A percentile compares a stretch with the other conserved stretches of the same genome.
Conservation (phyloP, 257 asterid genomes). For the Rhazya stricta region DNA sequence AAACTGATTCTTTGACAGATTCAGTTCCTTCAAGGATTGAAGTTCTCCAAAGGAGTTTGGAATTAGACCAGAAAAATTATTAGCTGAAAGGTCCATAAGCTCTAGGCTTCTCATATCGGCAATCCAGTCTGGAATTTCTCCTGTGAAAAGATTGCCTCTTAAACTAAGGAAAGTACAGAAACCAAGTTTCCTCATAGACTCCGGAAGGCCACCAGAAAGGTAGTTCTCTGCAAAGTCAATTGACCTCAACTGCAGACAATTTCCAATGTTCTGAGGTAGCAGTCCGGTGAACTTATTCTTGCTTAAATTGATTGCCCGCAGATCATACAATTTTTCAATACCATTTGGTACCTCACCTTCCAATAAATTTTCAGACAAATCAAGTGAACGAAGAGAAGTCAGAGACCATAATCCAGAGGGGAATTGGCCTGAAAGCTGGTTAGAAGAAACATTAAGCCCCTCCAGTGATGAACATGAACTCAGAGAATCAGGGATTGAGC, state of each 20-base stretch:
- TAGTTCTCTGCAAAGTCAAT: conserved; percentile 55
- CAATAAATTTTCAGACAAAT: conserved; percentile 60
- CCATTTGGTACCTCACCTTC: conserved; percentile 66
- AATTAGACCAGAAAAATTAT: conserved; percentile 51
- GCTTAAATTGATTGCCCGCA: conserved; percentile 42
- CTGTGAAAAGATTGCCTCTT: conserved; percentile 44
- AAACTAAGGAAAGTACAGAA: conserved; percentile 45
- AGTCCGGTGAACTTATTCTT: conserved; percentile 49
- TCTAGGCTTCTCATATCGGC: conserved; percentile 63
- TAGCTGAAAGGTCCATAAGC: conserved; percentile 55
- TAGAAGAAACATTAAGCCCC: conserved; percentile 56
- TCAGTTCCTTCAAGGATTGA: conserved; percentile 42
- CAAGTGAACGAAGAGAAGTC: conserved; percentile 46
- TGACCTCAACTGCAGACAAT: conserved; percentile 43
- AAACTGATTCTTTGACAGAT: conserved; percentile 52
- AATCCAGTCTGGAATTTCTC: conserved; percentile 73
- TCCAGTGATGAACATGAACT: conserved; percentile 50
- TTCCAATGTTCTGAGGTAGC: conserved; percentile 66
- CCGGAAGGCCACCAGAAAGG: conserved; percentile 55
- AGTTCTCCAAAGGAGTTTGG: conserved; percentile 50
- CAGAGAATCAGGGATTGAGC: conserved; percentile 51
- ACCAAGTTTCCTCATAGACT: conserved; percentile 49
- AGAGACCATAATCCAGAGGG: conserved; percentile 48
- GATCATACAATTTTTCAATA: conserved; percentile 38
- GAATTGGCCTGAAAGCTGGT: conserved; percentile 56